These are phyloP conservation scores for Solanum ossicruentum DNA, from an alignment of 257 asterid species.

Conservation along the genomic window DNA sequence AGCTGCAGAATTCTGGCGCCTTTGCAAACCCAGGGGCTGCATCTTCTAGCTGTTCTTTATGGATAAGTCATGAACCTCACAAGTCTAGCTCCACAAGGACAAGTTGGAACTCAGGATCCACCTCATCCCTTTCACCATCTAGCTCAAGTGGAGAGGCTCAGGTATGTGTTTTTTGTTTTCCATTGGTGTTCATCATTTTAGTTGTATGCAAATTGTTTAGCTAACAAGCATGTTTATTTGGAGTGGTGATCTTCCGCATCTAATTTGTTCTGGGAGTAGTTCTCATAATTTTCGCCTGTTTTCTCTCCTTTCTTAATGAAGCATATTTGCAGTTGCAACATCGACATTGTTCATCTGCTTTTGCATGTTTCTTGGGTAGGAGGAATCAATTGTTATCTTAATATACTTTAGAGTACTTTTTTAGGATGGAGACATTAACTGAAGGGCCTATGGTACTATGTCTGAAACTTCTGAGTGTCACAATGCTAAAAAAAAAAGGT, in stretches of 20 bases:
- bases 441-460: not conserved
- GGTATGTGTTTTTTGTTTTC: slow-evolving; percentile 23
- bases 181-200: not conserved
- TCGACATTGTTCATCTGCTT: not conserved
- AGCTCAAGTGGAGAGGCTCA: slow-evolving; percentile 85
- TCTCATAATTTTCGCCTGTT: not conserved
- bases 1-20: slow-evolving; percentile 24
- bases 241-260: not conserved
- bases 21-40: slow-evolving; percentile 18
- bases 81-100: slow-evolving; percentile 50
- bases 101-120: slow-evolving; percentile 69
- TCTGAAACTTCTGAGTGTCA: not conserved
- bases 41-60: slow-evolving; percentile 30
- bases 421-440: not conserved
- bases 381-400: not conserved
- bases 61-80: slow-evolving; percentile 40
- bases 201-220: not conserved
- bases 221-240: not conserved
- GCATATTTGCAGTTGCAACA: not conserved
- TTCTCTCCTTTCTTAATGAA: not conserved
- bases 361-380: not conserved
- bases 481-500: not conserved
- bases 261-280: not conserved
- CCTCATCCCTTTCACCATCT: slow-evolving; percentile 62
- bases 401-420: not conserved